phyloP scores from a whole-genome alignment of 2,329 filamentous ascomycete genomes.

The Anthostomella pinea region DNA sequence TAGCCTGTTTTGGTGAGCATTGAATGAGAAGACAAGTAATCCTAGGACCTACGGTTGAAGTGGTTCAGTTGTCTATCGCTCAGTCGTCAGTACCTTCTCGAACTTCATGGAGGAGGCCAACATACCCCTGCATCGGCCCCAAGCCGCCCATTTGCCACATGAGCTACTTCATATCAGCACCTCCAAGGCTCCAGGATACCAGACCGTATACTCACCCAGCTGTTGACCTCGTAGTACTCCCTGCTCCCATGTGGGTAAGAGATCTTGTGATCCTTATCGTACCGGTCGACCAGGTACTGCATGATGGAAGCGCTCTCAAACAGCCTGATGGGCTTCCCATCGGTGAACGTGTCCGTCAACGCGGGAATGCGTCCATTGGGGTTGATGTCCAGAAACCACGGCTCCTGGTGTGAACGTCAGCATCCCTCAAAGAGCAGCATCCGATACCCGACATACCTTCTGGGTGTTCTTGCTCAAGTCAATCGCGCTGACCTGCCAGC shows the following conservation, averaged over 20 bases:
- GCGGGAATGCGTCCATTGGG: constrained; percentile 91
- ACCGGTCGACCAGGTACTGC: constrained; percentile 78
- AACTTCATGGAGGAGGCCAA: background rate
- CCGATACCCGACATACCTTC: constrained; percentile 45
- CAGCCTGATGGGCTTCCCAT: constrained; percentile 70
- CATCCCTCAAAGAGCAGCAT: background rate
- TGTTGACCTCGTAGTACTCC: constrained; percentile 77
- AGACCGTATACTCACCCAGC: constrained; percentile 56
- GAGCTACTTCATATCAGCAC: constrained; percentile 37
- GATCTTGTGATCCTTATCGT: constrained; percentile 79
- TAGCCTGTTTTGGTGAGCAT: constrained; percentile 49
- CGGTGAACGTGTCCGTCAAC: constrained; percentile 72
- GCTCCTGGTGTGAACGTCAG: constrained; percentile 42
- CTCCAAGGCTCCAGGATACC: background rate
- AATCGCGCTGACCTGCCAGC: constrained; percentile 53
- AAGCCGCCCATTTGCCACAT: constrained; percentile 78
- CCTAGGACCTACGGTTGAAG: constrained; percentile 57
- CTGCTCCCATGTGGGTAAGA: constrained; percentile 70
- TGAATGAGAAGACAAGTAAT: too few species aligned
- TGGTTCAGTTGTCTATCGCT: constrained; percentile 71
- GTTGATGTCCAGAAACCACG: constrained; percentile 88
- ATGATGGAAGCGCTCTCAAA: constrained; percentile 85
- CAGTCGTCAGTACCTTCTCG: constrained; percentile 8
- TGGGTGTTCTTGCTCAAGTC: constrained; percentile 74
- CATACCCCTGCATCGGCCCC: constrained; percentile 71